Conservation (phyloP, 106 monocot species). For the Apostasia shenzhenica region DNA sequence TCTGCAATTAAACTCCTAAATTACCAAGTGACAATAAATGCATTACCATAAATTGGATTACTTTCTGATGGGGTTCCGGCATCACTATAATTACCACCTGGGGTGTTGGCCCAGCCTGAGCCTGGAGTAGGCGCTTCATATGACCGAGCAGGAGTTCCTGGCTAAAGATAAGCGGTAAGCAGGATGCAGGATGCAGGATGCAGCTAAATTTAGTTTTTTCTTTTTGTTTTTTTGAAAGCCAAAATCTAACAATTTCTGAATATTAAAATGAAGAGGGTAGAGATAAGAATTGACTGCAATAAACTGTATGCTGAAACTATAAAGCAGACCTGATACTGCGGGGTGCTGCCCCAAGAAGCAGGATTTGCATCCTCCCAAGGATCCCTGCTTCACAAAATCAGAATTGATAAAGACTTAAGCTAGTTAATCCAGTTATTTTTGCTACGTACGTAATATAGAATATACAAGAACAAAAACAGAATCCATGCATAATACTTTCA, state of each 20-base stretch:
- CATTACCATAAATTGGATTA: slow-evolving; percentile 60
- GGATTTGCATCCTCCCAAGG: slow-evolving; percentile 97
- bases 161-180: slow-evolving; percentile 24
- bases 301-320: not conserved
- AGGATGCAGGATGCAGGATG: slow-evolving; percentile 1
- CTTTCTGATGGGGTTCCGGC: slow-evolving; percentile 74
- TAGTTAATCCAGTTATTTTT: too few species aligned
- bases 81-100: slow-evolving; percentile 79
- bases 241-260: too few species aligned
- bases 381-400: slow-evolving; percentile 43
- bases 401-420: slow-evolving; percentile 8
- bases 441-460: not conserved
- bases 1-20: not conserved
- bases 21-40: not conserved
- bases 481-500: too few species aligned
- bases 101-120: slow-evolving; percentile 94
- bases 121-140: slow-evolving; percentile 98
- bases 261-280: too few species aligned
- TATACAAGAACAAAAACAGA: too few species aligned
- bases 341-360: slow-evolving; percentile 84
- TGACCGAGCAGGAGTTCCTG: slow-evolving; percentile 76
- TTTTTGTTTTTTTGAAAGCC: too few species aligned
- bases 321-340: slow-evolving; percentile 71
- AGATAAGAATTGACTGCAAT: too few species aligned
- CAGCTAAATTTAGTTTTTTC: not conserved